A percentile compares a stretch with the other conserved stretches of the same genome.
phyloP scores from a whole-genome alignment of 305 asterid species.

The Ajuga reptans region DNA sequence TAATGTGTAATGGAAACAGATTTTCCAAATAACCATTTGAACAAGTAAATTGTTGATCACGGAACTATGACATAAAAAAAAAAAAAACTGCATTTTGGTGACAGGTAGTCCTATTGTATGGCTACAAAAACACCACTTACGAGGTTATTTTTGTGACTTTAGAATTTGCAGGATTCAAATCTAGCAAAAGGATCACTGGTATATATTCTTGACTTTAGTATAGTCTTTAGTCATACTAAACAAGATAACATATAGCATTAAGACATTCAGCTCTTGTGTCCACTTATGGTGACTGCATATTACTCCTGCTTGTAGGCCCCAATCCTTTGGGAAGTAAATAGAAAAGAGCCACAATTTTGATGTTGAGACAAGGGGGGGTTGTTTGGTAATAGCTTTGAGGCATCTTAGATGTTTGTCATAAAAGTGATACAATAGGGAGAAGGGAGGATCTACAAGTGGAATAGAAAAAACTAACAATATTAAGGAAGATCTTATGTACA shows the following conservation, averaged over 20 bases:
- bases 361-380: background rate
- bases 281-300: background rate
- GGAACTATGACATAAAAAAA: background rate
- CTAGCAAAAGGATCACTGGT: background rate
- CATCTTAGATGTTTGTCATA: background rate
- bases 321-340: background rate
- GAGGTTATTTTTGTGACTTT: background rate
- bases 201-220: background rate
- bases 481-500: background rate
- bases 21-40: constrained; percentile 6
- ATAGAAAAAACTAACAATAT: background rate
- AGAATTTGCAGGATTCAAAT: background rate
- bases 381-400: background rate
- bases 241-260: background rate
- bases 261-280: background rate
- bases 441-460: background rate
- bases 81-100: background rate
- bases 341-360: background rate
- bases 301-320: background rate
- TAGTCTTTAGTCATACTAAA: background rate
- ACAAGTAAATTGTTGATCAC: background rate
- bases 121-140: background rate
- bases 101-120: background rate
- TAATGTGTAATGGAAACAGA: background rate
- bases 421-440: background rate